phyloP scores from a whole-genome alignment of 2,329 filamentous ascomycete species.

The Byssochlamys sp. region DNA sequence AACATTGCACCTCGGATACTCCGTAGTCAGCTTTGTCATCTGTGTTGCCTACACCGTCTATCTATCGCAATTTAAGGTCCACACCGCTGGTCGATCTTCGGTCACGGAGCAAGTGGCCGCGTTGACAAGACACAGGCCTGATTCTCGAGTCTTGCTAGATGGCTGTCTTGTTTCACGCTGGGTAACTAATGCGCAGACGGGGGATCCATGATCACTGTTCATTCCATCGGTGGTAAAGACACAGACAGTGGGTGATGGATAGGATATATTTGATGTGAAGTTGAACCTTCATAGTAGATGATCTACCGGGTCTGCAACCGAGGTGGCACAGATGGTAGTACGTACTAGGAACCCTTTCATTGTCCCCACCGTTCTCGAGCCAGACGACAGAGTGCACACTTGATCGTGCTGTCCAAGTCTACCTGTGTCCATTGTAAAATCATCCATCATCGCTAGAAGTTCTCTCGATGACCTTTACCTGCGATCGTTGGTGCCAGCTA shows the following conservation, averaged over 20 bases:
- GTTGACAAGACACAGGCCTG: background rate
- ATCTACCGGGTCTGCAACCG: too few relatives aligned
- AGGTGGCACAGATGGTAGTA: too few relatives aligned
- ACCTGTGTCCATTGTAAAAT: too few relatives aligned
- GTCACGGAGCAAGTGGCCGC: background rate
- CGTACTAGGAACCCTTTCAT: too few relatives aligned
- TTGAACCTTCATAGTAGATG: too few relatives aligned
- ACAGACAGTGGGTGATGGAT: too few relatives aligned
- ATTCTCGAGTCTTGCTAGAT: background rate
- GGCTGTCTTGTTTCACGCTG: background rate
- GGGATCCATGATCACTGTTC: background rate
- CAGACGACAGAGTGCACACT: too few relatives aligned
- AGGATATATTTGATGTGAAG: too few relatives aligned
- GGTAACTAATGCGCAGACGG: background rate
- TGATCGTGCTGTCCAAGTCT: too few relatives aligned
- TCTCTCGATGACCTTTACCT: background rate
- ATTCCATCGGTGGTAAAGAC: background rate
- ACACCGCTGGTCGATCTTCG: background rate
- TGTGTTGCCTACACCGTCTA: background rate
- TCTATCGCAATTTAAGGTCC: background rate
- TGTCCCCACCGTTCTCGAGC: too few relatives aligned
- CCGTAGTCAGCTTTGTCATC: background rate
- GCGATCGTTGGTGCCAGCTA: background rate
- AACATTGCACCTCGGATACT: too few relatives aligned
- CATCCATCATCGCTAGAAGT: too few relatives aligned